Percentiles rank a stretch among this genome's conserved stretches.
These are phyloP conservation scores for Verticillium nubilum DNA, from an alignment of 2,329 filamentous ascomycete genomes.

Conservation along the genomic window DNA sequence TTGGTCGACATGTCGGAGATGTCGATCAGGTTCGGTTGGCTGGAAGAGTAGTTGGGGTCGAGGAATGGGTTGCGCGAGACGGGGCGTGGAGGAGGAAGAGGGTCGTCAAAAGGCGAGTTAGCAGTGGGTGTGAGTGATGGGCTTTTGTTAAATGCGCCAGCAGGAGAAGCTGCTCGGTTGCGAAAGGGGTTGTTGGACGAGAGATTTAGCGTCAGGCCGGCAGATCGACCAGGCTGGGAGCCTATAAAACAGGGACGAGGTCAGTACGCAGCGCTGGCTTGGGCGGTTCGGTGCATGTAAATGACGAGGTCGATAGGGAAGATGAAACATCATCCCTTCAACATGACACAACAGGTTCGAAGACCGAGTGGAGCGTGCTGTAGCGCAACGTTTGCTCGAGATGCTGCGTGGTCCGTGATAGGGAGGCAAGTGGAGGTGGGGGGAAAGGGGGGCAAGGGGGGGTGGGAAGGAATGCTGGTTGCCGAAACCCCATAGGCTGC, in stretches of 20 bases:
- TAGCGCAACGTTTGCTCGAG: slow-evolving; percentile 11
- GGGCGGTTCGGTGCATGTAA: slow-evolving; percentile 31
- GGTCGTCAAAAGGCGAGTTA: slow-evolving; percentile 56
- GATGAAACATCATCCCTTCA: slow-evolving; percentile 40
- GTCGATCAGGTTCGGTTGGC: slow-evolving; percentile 26
- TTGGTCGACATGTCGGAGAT: slow-evolving; percentile 40
- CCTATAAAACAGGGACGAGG: slow-evolving; percentile 22
- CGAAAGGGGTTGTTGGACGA: slow-evolving; percentile 80
- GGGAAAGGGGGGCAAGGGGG: slow-evolving; percentile 11
- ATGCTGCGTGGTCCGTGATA: slow-evolving; percentile 11
- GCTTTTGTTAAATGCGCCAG: slow-evolving; percentile 20
- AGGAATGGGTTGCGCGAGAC: slow-evolving; percentile 73
- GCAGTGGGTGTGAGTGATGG: slow-evolving; percentile 36
- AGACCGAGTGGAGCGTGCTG: slow-evolving; percentile 29
- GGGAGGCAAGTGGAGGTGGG: slow-evolving; percentile 8
- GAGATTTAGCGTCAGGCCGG: slow-evolving; percentile 59
- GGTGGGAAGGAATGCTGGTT: slow-evolving; percentile 4
- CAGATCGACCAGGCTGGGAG: slow-evolving; percentile 35
- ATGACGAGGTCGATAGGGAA: slow-evolving; percentile 36
- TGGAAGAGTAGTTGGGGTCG: slow-evolving; percentile 41
- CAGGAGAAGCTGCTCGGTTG: slow-evolving; percentile 63
- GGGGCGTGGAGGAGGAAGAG: slow-evolving; percentile 45
- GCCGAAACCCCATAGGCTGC: neutral
- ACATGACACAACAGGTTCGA: slow-evolving; percentile 37
- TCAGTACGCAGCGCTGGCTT: slow-evolving; percentile 12